Conservation (phyloP, 768 basidiomycete species). For the Kwoniella sp. region DNA sequence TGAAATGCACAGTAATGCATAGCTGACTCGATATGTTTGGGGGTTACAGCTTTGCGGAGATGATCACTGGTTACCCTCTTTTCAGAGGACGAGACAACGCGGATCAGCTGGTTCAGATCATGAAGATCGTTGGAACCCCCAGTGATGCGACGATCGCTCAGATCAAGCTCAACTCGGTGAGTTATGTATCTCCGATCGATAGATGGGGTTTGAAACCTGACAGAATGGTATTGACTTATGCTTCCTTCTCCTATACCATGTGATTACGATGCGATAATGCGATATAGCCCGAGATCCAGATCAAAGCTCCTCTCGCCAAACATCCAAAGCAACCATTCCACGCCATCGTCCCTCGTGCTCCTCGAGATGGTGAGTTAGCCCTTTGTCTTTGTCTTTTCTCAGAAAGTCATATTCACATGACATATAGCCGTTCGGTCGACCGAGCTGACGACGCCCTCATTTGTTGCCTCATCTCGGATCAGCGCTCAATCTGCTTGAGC, state of each 20-base stretch:
- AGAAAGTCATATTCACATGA: too few species aligned
- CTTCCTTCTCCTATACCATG: constrained; percentile 5
- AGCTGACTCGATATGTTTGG: too few species aligned
- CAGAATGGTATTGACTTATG: not conserved
- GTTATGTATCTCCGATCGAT: too few species aligned
- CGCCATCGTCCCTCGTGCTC: constrained; percentile 51
- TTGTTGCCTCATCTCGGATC: constrained; percentile 1
- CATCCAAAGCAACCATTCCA: constrained; percentile 55
- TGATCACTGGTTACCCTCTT: constrained; percentile 95
- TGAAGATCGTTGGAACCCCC: constrained; percentile 95
- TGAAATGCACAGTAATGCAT: too few species aligned
- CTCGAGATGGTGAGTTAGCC: constrained; percentile 44
- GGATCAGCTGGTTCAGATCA: constrained; percentile 96
- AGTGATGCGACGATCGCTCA: constrained; percentile 83
- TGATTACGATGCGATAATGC: too few species aligned
- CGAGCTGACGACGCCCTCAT: not conserved
- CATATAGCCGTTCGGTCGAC: not conserved
- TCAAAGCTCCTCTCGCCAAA: constrained; percentile 45
- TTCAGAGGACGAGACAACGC: constrained; percentile 97
- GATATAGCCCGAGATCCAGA: constrained; percentile 47
- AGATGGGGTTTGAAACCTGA: too few species aligned
- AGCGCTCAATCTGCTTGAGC: constrained; percentile 92
- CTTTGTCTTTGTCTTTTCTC: too few species aligned
- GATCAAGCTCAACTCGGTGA: constrained; percentile 84
- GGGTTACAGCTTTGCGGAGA: constrained; percentile 77